Evolutionary conservation across 2,329 filamentous ascomycete species (phyloP).

Genomic region (Beauveria caledonica): DNA sequence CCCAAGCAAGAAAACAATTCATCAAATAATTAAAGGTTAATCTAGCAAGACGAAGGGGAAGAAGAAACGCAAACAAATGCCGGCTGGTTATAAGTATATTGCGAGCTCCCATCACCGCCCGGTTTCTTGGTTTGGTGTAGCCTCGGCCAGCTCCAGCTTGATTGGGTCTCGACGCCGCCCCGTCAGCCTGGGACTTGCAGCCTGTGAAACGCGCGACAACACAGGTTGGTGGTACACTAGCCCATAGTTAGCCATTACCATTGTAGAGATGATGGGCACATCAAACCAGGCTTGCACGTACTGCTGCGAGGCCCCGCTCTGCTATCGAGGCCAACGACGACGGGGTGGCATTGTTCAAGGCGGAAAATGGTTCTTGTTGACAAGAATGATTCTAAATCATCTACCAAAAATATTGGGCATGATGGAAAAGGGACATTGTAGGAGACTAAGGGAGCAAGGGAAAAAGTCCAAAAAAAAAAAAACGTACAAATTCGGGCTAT

Average conservation of each 20-base stretch:
- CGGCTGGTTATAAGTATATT: no score
- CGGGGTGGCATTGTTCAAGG: neutral
- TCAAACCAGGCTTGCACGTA: no score
- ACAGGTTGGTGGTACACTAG: neutral
- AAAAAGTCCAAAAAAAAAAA: neutral
- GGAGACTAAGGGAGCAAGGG: neutral
- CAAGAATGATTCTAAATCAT: slow-evolving; percentile 3
- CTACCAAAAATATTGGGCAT: neutral
- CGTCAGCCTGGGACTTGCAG: neutral
- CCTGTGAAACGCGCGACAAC: neutral
- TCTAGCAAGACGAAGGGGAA: no score
- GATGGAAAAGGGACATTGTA: neutral
- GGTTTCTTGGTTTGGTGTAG: neutral
- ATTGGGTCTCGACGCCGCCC: neutral
- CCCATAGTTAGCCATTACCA: no score
- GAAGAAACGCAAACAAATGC: no score
- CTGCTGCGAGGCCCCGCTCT: no score
- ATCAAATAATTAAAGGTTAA: no score
- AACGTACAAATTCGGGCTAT: neutral
- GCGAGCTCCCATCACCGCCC: no score
- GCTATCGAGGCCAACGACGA: neutral
- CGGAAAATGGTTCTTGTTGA: neutral
- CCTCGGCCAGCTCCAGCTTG: neutral
- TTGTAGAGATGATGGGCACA: no score
- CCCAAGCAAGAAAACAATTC: no score